Evolutionary conservation across 2,329 filamentous ascomycete genomes (phyloP), one percentile per base, ranked within the genome.

Genomic region (Colletotrichum musicola): DNA sequence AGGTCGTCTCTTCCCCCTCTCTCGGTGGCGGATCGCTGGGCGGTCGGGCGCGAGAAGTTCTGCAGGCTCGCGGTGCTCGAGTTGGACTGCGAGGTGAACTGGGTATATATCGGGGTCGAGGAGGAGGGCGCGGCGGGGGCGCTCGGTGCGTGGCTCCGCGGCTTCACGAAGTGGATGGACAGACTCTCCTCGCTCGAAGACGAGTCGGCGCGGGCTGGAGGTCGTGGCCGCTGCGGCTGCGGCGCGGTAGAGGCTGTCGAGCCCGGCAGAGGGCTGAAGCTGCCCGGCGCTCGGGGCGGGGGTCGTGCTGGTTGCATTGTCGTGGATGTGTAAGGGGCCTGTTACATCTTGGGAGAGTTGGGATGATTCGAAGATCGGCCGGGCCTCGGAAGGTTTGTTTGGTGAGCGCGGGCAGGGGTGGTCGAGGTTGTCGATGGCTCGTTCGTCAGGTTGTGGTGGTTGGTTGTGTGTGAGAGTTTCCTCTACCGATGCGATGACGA

Each of bases 31-130:
- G 68, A 65, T 25, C 78, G 75, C 14, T 75, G 70, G 6, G 77
- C 79, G 6, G 80, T 83, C 47, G 88, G 87, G 16, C 88, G 84
- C 25, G 88, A 89, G 80, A 88, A 90, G 81, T 88, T 89, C 68
- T 87, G 86, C 22, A 83, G 82, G 70, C 80, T 85, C 66, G 78
- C 77, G 68, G 77, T 81, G 78, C 84, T 88, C 62, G 81, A 79
- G 77, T 83, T 87, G 71, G 80, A 74, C 69, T 83, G 83, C 14
- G 81, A 78, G 6, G 82, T 80, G 71, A 87, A 85, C 74, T 81
- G 82, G 64, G 82, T 73, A 77, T 86, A 84, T 73, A 84, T 82
- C 38, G 86, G 81, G 18, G 66, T 69, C 6, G 18, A 40, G 10
- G 59, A 46, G 30, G 69, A 61, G 38, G 67, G 68, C 40, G 51